A percentile compares a stretch with the other conserved stretches of the same genome.
Evolutionary conservation across 352 stramenopile species (phyloP).

Genomic region (Globisporangium cederbergense): DNA sequence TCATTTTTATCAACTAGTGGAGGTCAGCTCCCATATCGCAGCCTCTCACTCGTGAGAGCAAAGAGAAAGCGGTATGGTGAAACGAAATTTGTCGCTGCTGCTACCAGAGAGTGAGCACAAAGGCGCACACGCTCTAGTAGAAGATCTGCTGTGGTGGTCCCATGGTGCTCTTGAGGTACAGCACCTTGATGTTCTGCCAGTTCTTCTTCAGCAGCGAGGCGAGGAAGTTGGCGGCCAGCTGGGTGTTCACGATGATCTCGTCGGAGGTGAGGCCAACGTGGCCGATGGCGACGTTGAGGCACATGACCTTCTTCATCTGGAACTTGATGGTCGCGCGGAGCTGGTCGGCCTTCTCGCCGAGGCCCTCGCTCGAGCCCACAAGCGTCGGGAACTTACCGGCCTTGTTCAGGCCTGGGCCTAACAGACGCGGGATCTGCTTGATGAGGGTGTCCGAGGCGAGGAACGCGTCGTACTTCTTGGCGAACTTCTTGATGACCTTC

Average conservation of each 20-base stretch:
- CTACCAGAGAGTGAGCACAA: constrained; percentile 4
- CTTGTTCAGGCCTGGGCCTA: constrained; percentile 98
- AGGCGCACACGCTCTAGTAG: constrained; percentile 87
- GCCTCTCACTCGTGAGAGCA: not conserved
- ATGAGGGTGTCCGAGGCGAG: constrained; percentile 99
- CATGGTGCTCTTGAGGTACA: constrained; percentile 99
- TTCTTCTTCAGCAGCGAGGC: constrained; percentile 99
- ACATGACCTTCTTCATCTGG: constrained; percentile 99
- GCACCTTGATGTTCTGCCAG: constrained; percentile 99
- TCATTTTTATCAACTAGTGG: constrained; percentile 40
- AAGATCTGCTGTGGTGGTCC: constrained; percentile 98
- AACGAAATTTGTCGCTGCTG: constrained; percentile 25
- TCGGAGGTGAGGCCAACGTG: constrained; percentile 94
- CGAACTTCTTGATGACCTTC: constrained; percentile 99
- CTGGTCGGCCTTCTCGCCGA: constrained; percentile 97
- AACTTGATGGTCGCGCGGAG: constrained; percentile 99
- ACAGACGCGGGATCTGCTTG: constrained; percentile 99
- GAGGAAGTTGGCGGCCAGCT: constrained; percentile 98
- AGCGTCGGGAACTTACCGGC: constrained; percentile 99
- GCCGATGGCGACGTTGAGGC: constrained; percentile 97
- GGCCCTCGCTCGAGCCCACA: constrained; percentile 91
- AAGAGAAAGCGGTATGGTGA: constrained; percentile 30
- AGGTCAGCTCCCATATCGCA: constrained; percentile 36
- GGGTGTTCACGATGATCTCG: constrained; percentile 98
- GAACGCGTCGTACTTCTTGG: constrained; percentile 99